Evolutionary conservation across 2,329 filamentous ascomycete genomes (phyloP).

Genomic region (Aureobasidium uvarum): DNA sequence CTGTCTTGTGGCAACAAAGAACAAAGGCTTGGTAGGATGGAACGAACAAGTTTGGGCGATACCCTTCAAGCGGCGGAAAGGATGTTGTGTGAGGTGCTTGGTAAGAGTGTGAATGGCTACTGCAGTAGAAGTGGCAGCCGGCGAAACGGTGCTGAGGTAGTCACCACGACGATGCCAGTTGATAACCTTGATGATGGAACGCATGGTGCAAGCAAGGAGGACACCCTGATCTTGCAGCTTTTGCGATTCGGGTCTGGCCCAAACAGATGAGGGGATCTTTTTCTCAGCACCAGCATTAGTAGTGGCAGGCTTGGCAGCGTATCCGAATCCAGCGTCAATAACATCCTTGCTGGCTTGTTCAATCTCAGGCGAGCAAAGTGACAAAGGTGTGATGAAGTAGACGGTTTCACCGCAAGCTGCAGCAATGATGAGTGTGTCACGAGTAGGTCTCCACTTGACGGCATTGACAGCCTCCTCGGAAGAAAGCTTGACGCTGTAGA

Average conservation of each 20-base stretch:
- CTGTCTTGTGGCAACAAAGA: constrained; percentile 95
- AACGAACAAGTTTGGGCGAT: constrained; percentile 89
- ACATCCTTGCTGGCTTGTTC: constrained; percentile 72
- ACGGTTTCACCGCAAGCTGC: constrained; percentile 82
- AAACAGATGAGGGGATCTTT: constrained; percentile 76
- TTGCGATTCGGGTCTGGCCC: constrained; percentile 69
- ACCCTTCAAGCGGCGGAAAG: constrained; percentile 74
- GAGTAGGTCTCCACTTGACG: constrained; percentile 84
- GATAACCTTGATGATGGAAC: constrained; percentile 69
- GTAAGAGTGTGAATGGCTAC: constrained; percentile 93
- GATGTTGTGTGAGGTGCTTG: constrained; percentile 91
- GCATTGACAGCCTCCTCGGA: constrained; percentile 76
- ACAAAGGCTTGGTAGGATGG: constrained; percentile 86
- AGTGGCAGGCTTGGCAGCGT: constrained; percentile 64
- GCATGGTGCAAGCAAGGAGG: constrained; percentile 74
- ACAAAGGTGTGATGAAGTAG: constrained; percentile 70
- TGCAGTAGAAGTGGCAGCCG: constrained; percentile 67
- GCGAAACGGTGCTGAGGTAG: constrained; percentile 89
- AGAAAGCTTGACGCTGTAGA: constrained; percentile 79
- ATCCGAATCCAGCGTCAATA: constrained; percentile 88
- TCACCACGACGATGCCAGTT: constrained; percentile 93
- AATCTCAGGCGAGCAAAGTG: constrained; percentile 47
- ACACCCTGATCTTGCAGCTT: constrained; percentile 75
- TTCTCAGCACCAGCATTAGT: constrained; percentile 53
- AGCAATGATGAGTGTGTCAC: constrained; percentile 76